These are phyloP conservation scores for Fraxinus paxiana DNA, from an alignment of 305 asterid genomes.

Conservation along the genomic window DNA sequence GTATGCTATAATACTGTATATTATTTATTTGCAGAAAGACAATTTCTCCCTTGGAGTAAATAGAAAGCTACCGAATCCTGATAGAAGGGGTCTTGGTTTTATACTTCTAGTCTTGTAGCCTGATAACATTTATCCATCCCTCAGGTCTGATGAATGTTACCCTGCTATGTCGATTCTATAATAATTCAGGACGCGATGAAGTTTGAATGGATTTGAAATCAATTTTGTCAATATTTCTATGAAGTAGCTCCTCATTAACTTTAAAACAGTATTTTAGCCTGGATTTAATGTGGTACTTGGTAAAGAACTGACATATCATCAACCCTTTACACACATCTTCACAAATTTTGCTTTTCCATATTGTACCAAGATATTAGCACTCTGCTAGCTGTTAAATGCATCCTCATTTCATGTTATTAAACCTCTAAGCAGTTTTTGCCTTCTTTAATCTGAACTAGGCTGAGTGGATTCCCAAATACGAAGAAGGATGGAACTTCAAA, in stretches of 20 bases:
- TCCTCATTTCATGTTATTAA: not conserved
- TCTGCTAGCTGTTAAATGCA: not conserved
- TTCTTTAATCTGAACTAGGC: conserved; percentile 40
- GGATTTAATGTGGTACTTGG: not conserved
- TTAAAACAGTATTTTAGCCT: not conserved
- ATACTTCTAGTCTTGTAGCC: not conserved
- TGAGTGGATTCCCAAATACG: conserved; percentile 58
- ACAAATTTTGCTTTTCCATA: not conserved
- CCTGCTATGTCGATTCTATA: not conserved
- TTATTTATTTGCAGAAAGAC: not conserved
- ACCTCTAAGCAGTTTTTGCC: not conserved
- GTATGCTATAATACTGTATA: not conserved
- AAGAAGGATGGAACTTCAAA: conserved; percentile 71
- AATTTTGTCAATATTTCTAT: not conserved
- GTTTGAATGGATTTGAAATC: not conserved
- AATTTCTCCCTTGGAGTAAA: not conserved
- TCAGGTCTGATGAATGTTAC: not conserved
- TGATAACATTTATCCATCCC: not conserved
- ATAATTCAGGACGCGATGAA: not conserved
- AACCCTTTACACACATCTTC: not conserved
- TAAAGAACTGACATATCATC: not conserved
- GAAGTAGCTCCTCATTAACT: not conserved
- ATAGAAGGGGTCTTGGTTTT: not conserved
- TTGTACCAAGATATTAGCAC: conserved; percentile 5
- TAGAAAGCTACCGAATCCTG: not conserved